These are phyloP conservation scores for Volvariella volvacea DNA, from an alignment of 1,284 basidiomycete species.

Conservation along the genomic window DNA sequence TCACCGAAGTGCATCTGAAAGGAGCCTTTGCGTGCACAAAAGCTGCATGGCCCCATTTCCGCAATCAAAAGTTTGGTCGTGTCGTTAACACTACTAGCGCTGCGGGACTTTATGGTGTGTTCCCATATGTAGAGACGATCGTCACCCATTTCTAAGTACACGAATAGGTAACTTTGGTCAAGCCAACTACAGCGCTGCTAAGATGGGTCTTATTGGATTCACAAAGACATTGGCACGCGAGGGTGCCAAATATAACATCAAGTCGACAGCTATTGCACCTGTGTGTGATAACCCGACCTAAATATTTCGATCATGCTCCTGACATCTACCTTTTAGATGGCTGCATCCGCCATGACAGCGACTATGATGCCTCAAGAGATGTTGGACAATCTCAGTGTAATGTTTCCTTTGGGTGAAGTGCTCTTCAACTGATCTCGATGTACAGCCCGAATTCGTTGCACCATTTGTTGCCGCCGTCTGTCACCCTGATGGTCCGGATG, in stretches of 20 bases:
- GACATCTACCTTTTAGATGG: conserved; percentile 47
- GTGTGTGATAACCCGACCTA: conserved; percentile 38
- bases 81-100: conserved; percentile 92
- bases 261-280: conserved; percentile 84
- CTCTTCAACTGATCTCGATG: conserved; percentile 2
- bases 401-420: conserved; percentile 9
- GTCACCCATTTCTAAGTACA: conserved; percentile 2
- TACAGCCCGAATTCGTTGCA: conserved; percentile 85
- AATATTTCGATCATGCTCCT: background rate
- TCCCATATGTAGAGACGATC: background rate
- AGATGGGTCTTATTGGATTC: conserved; percentile 88
- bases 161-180: conserved; percentile 91
- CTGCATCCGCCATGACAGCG: conserved; percentile 91
- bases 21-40: conserved; percentile 95
- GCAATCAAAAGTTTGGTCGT: conserved; percentile 91
- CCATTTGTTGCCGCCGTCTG: conserved; percentile 81
- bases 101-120: conserved; percentile 74
- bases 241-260: conserved; percentile 92
- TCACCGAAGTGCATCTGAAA: conserved; percentile 89
- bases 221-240: conserved; percentile 90
- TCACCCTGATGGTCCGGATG: conserved; percentile 77
- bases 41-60: conserved; percentile 95
- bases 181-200: conserved; percentile 87
- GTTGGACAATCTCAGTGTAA: conserved; percentile 81
- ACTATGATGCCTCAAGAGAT: conserved; percentile 98